Conservation (phyloP, 257 asterid species). For the Leonotis leonurus region DNA sequence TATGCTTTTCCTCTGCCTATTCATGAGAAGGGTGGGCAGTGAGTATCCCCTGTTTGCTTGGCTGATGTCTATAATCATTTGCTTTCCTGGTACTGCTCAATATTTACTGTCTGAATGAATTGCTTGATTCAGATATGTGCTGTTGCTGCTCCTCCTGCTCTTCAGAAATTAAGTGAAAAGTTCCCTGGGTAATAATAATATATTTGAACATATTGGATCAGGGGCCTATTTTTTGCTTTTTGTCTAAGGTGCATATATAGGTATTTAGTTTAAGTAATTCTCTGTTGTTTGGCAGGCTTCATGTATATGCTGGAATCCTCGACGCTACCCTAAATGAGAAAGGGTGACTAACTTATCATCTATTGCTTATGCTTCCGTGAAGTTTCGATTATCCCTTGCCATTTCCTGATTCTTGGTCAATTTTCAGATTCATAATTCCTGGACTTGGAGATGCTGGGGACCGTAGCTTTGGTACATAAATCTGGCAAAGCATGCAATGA, state of each 20-base stretch:
- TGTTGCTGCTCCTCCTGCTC: conserved; percentile 95
- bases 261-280: neutral
- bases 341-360: conserved; percentile 40
- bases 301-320: conserved; percentile 79
- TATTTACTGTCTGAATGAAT: conserved; percentile 6
- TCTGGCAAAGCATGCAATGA: no score
- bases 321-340: conserved; percentile 74
- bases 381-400: neutral
- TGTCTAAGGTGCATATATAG: neutral
- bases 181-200: conserved; percentile 71
- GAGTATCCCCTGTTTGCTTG: neutral
- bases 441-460: conserved; percentile 98
- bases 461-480: conserved; percentile 87
- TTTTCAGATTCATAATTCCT: conserved; percentile 80
- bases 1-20: neutral
- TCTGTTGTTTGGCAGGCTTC: conserved; percentile 54
- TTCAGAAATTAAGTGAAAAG: conserved; percentile 64
- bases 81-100: no score
- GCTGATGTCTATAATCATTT: no score
- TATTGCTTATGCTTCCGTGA: conserved; percentile 4
- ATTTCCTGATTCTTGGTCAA: conserved; percentile 3
- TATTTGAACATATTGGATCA: neutral
- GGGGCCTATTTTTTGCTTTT: neutral
- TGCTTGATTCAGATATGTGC: conserved; percentile 56
- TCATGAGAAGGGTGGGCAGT: neutral